Evolutionary conservation across 441 rosid genomes (phyloP), one percentile per base, ranked within the genome.

Genomic region (Theobroma grandiflorum): DNA sequence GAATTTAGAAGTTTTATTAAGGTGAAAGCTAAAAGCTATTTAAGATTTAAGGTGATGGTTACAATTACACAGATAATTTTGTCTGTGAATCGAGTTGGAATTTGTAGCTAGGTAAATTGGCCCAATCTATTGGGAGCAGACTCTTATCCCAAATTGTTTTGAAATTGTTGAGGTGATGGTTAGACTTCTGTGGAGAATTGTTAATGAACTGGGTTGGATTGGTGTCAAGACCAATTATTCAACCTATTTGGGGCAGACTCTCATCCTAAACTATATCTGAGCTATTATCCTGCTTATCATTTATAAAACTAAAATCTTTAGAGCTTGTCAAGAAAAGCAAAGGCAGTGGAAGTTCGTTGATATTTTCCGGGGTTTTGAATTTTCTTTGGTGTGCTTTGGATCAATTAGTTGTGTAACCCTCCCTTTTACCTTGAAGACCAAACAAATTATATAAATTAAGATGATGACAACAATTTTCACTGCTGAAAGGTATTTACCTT

Each of bases 21-120:
- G 52, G 26, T 52, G 62, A 72, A 72, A 8, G 45, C 31, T 50
- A 71, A 52, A 50, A 71, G 47, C 45, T 52, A 35, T n/a, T 72
- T 20, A 72, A 38, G 22, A 53, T 72, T 62, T 26, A 72, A 37
- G 47, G 40, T 69, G n/a, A 37, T 53, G 35, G 47, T 72, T 45
- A 35, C 64, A 53, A 20, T 31, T 16, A 49, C 43, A 26, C 8
- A 35, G 75, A 71, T 49, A 49, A 31, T 71, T 71, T 26, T 71
- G 18, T 35, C 8, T 3, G 50, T 40, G 15, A 38, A 42, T 40
- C 16, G 1, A 26, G 38, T 61, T 31, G 37, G 62, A 61, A 55
- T n/a, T 26, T 40, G 11, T 66, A 40, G 1, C 31, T 40, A 12
- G 72, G 72, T 4, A 20, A 67, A 40, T 42, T 67, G 18, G 52